Evolutionary conservation across 1,139 yeast genomes (phyloP).

Genomic region (Meyerozyma athensensis): DNA sequence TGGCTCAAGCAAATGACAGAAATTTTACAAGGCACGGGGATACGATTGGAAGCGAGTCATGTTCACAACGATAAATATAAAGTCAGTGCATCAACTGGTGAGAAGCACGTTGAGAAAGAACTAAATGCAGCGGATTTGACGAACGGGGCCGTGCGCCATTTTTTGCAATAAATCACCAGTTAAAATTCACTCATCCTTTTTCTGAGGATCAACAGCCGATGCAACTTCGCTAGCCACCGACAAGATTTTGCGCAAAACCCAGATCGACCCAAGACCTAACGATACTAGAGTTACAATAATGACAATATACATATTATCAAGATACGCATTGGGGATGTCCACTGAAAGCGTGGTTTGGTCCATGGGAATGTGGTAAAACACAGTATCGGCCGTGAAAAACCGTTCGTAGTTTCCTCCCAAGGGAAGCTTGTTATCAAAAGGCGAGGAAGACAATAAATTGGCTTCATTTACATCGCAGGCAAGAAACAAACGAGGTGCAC

Average conservation of each 20-base stretch:
- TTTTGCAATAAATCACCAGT: not conserved
- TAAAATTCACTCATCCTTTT: constrained; percentile 1
- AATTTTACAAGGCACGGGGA: not conserved
- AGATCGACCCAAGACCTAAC: not conserved
- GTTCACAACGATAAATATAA: not conserved
- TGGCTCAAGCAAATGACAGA: constrained; percentile 6
- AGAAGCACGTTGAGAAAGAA: not conserved
- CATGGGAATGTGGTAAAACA: constrained; percentile 27
- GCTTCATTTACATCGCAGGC: constrained; percentile 15
- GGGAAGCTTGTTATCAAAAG: constrained; percentile 28
- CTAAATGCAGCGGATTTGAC: not conserved
- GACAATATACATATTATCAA: not conserved
- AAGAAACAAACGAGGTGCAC: not conserved
- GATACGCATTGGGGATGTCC: not conserved
- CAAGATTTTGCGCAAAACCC: constrained; percentile 1
- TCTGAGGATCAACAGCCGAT: not conserved
- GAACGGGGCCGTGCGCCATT: not conserved
- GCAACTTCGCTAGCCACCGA: not conserved
- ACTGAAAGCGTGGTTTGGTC: constrained; percentile 1
- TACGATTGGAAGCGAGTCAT: not conserved
- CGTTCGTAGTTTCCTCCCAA: constrained; percentile 35
- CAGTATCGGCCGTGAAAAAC: constrained; percentile 39
- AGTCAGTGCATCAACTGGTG: not conserved
- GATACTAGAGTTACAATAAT: not conserved
- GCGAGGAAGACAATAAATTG: constrained; percentile 27